These are phyloP conservation scores for Saccharum officinarum DNA, from an alignment of 176 grass and related monocot genomes.

Conservation along the genomic window DNA sequence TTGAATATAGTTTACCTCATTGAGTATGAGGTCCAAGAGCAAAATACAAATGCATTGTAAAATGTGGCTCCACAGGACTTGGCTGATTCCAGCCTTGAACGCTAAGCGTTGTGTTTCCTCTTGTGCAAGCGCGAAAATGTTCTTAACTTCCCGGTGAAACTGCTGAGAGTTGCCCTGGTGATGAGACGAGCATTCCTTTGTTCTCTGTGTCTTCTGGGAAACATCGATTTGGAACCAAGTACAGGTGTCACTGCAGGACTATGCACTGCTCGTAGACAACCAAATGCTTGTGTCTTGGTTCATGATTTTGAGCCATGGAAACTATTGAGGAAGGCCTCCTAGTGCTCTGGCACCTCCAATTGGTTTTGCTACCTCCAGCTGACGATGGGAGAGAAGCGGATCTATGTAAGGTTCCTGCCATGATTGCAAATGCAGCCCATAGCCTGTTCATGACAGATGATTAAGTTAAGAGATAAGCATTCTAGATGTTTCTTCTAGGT, in stretches of 20 bases:
- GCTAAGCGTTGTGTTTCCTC: neutral
- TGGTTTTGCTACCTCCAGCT: neutral
- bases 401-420: neutral
- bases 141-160: neutral
- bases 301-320: neutral
- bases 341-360: neutral
- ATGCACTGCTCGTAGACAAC: neutral
- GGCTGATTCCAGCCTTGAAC: neutral
- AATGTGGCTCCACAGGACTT: neutral
- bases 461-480: neutral
- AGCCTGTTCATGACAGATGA: neutral
- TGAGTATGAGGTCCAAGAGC: conserved; percentile 9
- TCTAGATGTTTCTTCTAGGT: neutral
- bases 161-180: neutral
- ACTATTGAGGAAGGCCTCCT: neutral
- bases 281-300: neutral
- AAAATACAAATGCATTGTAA: conserved; percentile 2
- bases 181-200: neutral
- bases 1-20: conserved; percentile 8
- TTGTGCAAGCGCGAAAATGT: neutral
- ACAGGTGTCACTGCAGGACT: neutral
- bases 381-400: neutral
- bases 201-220: neutral
- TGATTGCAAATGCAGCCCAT: neutral
- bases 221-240: neutral